These are phyloP conservation scores for Schrenkiella parvula DNA, from an alignment of 345 rosid genomes.

Conservation along the genomic window DNA sequence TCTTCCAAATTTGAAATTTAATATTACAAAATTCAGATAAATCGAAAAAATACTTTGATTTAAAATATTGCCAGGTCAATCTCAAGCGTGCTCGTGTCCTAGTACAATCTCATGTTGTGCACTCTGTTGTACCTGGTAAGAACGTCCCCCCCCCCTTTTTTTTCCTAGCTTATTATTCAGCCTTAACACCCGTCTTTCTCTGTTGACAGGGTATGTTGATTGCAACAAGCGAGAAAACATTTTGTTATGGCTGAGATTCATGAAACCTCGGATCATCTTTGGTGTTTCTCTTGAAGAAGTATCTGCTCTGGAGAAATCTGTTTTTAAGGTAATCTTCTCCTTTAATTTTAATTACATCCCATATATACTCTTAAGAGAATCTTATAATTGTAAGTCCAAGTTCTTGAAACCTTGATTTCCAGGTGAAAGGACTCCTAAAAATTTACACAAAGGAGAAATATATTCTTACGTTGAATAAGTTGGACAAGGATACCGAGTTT, in stretches of 20 bases:
- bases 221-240: slow-evolving; percentile 81
- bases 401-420: slow-evolving; percentile 13
- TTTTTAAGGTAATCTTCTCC: slow-evolving; percentile 43
- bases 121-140: slow-evolving; percentile 60
- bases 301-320: slow-evolving; percentile 49
- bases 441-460: slow-evolving; percentile 65
- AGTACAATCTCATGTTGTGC: slow-evolving; percentile 62
- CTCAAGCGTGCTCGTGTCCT: slow-evolving; percentile 90
- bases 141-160: not conserved
- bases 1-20: not conserved
- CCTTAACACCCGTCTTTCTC: not conserved
- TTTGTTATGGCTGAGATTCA: slow-evolving; percentile 69
- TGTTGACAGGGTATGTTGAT: slow-evolving; percentile 57
- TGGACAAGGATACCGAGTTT: slow-evolving; percentile 45
- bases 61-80: slow-evolving; percentile 56
- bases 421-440: slow-evolving; percentile 57
- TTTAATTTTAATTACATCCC: not conserved
- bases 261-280: slow-evolving; percentile 68
- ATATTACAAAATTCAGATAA: not conserved
- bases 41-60: not conserved
- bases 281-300: slow-evolving; percentile 76
- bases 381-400: not conserved
- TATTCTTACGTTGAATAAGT: slow-evolving; percentile 51
- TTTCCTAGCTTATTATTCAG: not conserved
- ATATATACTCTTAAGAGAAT: not conserved